phyloP scores from a whole-genome alignment of 169 alveolate species.

The Plasmodium vivax region DNA sequence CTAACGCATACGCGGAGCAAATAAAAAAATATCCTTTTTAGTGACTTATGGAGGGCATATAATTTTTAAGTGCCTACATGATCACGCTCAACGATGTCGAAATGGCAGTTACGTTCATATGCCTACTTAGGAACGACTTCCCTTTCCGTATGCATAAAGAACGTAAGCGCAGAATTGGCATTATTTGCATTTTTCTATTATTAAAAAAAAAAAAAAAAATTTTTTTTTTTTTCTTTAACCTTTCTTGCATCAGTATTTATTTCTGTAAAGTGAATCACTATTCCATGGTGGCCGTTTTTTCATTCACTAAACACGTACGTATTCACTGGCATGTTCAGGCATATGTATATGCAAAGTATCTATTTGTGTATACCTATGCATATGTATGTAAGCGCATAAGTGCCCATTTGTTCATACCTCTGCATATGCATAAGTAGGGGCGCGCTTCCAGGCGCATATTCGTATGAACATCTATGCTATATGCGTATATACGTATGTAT shows the following conservation, averaged over 20 bases:
- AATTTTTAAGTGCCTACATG: neutral
- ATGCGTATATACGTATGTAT: neutral
- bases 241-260: neutral
- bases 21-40: neutral
- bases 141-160: neutral
- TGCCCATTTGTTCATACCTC: neutral
- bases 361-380: neutral
- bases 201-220: neutral
- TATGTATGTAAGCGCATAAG: neutral
- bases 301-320: neutral
- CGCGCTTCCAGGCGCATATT: neutral
- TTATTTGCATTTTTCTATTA: neutral
- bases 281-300: neutral
- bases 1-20: neutral
- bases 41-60: neutral
- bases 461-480: neutral
- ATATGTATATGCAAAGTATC: neutral
- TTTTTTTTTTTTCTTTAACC: neutral
- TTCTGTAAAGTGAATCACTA: neutral
- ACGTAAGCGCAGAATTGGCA: neutral
- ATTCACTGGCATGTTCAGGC: neutral
- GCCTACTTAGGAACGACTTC: neutral
- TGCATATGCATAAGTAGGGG: neutral
- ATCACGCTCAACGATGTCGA: neutral
- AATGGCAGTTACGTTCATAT: neutral